A percentile compares a stretch with the other conserved stretches of the same genome.
Evolutionary conservation across 2,329 filamentous ascomycete genomes (phyloP).

Genomic region (Penicillium digitatum): DNA sequence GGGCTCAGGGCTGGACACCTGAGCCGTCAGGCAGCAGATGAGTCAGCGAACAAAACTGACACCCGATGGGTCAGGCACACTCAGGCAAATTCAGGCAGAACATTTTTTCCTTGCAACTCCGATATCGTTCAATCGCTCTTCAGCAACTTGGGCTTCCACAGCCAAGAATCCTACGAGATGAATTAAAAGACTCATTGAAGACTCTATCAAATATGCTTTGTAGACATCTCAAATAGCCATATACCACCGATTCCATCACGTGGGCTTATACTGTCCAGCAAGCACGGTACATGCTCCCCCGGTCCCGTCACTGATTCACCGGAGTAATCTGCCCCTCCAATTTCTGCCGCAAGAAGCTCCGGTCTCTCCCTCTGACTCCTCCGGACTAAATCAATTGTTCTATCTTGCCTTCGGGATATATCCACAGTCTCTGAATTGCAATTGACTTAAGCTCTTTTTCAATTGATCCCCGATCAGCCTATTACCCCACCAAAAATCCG

Average conservation of each 20-base stretch:
- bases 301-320: slow-evolving; percentile 6
- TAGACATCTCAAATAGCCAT: neutral
- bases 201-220: neutral
- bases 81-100: neutral
- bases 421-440: neutral
- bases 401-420: neutral
- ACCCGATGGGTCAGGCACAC: slow-evolving; percentile 6
- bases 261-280: neutral
- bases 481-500: neutral
- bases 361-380: slow-evolving; percentile 11
- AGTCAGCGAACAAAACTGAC: slow-evolving; percentile 14
- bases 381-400: slow-evolving; percentile 3
- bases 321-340: slow-evolving; percentile 22
- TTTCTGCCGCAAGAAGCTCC: slow-evolving; percentile 19
- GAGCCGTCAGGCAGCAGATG: slow-evolving; percentile 21
- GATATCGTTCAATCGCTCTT: neutral
- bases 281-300: slow-evolving; percentile 3
- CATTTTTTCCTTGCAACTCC: neutral
- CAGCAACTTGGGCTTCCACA: neutral
- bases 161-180: neutral
- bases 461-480: neutral
- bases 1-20: slow-evolving; percentile 35
- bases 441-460: slow-evolving; percentile 7
- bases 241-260: neutral
- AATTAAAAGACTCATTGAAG: neutral